Evolutionary conservation across 306 rosid genomes (phyloP).

Genomic region (Dryas drummondii): DNA sequence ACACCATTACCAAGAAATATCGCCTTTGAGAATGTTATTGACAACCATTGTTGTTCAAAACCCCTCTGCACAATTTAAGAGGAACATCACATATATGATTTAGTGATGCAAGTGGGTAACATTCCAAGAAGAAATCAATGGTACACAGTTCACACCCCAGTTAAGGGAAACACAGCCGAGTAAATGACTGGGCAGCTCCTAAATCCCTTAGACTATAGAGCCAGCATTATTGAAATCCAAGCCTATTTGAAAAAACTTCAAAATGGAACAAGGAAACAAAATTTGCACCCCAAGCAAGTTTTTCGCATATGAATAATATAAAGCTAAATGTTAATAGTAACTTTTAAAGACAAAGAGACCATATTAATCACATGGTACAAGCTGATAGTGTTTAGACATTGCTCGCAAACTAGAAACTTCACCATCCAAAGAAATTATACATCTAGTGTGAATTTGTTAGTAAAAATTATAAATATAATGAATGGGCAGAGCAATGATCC

Average conservation of each 20-base stretch:
- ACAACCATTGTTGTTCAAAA: constrained; percentile 96
- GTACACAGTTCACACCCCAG: neutral
- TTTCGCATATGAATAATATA: too few relatives aligned
- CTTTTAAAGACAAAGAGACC: neutral
- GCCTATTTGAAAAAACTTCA: neutral
- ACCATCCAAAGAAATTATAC: constrained; percentile 2
- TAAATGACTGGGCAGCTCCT: neutral
- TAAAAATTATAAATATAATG: neutral
- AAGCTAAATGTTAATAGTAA: neutral
- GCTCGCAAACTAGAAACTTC: neutral
- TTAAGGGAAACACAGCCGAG: neutral
- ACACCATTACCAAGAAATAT: constrained; percentile 99
- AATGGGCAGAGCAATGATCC: neutral
- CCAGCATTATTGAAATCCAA: neutral
- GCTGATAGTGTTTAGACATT: neutral
- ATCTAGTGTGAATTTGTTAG: neutral
- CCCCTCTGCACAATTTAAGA: constrained; percentile 63
- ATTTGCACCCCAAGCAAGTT: neutral
- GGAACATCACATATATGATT: neutral
- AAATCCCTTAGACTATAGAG: too few relatives aligned
- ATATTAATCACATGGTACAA: neutral
- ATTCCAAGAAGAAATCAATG: neutral
- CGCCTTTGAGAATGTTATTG: constrained; percentile 93
- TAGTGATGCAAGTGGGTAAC: neutral
- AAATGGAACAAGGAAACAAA: neutral